phyloP scores from a whole-genome alignment of 2,329 filamentous ascomycete species.

The Blumeria hordei region DNA sequence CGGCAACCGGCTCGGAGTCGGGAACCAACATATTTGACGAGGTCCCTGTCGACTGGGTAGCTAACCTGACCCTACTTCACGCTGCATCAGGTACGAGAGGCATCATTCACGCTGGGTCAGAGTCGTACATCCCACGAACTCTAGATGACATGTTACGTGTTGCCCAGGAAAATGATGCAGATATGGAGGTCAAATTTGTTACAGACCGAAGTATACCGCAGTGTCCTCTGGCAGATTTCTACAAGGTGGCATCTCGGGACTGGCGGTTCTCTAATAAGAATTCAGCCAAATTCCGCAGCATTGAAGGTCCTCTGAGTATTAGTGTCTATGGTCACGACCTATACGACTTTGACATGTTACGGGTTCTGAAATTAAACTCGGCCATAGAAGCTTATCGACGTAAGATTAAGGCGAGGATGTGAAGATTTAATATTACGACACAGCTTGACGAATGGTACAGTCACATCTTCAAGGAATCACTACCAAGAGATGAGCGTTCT shows the following conservation, averaged over 20 bases:
- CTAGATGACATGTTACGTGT: neutral
- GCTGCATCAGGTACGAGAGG: constrained; percentile 1
- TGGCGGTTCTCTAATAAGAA: constrained; percentile 1
- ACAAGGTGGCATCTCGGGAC: constrained; percentile 1
- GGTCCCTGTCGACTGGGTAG: constrained; percentile 4
- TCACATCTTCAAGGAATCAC: no score
- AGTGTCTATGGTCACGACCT: neutral
- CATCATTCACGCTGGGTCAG: constrained; percentile 3
- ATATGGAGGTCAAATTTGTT: neutral
- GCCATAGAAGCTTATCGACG: neutral
- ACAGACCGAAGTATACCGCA: constrained; percentile 1
- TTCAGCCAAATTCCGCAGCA: neutral
- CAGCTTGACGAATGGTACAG: no score
- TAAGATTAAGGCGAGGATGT: no score
- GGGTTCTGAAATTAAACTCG: neutral
- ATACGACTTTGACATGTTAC: neutral
- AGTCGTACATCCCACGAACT: constrained; percentile 2
- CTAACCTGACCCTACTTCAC: constrained; percentile 4
- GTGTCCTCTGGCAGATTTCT: neutral
- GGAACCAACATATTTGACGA: constrained; percentile 4
- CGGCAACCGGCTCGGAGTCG: neutral
- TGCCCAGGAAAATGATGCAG: neutral
- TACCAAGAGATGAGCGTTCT: no score
- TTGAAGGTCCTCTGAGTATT: constrained; percentile 3
- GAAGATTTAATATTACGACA: no score